These are phyloP conservation scores for Arthrobotrys entomopaga DNA, from an alignment of 2,329 filamentous ascomycete species.

Conservation along the genomic window DNA sequence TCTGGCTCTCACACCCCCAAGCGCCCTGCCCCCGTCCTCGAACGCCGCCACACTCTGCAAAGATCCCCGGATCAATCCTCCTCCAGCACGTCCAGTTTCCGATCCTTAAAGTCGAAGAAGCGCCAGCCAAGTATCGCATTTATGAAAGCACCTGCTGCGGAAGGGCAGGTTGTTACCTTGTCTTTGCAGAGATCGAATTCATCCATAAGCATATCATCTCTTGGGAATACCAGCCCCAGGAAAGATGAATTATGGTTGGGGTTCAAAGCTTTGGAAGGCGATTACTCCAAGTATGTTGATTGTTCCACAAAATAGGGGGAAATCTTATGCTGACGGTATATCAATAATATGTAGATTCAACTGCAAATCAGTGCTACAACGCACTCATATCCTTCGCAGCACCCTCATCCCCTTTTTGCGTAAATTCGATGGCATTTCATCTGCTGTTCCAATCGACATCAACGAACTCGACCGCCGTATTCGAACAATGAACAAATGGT, in stretches of 20 bases:
- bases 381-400: conserved; percentile 78
- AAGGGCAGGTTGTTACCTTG: conserved; percentile 52
- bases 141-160: conserved; percentile 49
- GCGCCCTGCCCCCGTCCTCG: conserved; percentile 45
- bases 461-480: conserved; percentile 85
- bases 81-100: conserved; percentile 42
- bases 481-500: conserved; percentile 88
- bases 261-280: conserved; percentile 75
- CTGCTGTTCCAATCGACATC: conserved; percentile 73
- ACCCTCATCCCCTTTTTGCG: conserved; percentile 80
- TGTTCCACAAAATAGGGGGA: conserved; percentile 21
- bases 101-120: conserved; percentile 48
- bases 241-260: conserved; percentile 76
- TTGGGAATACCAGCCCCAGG: conserved; percentile 61
- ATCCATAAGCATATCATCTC: conserved; percentile 37
- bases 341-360: conserved; percentile 68
- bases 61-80: conserved; percentile 43
- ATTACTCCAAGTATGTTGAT: conserved; percentile 71
- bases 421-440: conserved; percentile 74
- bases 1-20: conserved; percentile 44
- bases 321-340: conserved; percentile 13
- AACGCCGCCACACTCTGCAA: conserved; percentile 48
- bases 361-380: conserved; percentile 76
- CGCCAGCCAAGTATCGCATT: conserved; percentile 46
- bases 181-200: conserved; percentile 46